Evolutionary conservation across 768 basidiomycete genomes (phyloP).

Genomic region (Atractiella rhizophila): DNA sequence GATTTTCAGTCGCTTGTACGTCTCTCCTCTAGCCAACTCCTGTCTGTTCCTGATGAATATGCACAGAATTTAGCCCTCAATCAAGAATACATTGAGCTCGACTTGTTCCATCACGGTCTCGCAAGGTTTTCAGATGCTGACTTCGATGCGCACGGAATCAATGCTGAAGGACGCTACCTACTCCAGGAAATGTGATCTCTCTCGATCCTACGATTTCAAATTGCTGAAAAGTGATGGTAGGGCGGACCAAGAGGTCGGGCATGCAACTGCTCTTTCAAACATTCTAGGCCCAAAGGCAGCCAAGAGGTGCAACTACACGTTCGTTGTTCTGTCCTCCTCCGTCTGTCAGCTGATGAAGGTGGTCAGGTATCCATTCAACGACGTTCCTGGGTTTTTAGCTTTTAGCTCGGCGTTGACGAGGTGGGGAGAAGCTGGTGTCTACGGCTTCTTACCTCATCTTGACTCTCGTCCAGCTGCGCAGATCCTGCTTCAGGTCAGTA

Average conservation of each 20-base stretch:
- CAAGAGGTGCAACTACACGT: constrained; percentile 34
- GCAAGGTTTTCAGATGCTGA: constrained; percentile 30
- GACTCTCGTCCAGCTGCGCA: constrained; percentile 32
- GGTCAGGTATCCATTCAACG: constrained; percentile 26
- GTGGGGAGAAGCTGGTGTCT: constrained; percentile 22
- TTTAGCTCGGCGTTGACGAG: constrained; percentile 32
- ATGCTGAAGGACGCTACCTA: constrained; percentile 31
- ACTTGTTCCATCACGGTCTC: constrained; percentile 8
- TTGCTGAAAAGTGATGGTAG: too few relatives aligned
- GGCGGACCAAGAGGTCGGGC: constrained; percentile 37
- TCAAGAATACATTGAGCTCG: constrained; percentile 9
- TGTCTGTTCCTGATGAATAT: too few relatives aligned
- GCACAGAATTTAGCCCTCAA: too few relatives aligned
- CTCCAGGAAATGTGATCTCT: constrained; percentile 42
- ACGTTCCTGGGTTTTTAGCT: constrained; percentile 35
- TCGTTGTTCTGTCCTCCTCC: too few relatives aligned
- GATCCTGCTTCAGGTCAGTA: constrained; percentile 32
- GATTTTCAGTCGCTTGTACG: too few relatives aligned
- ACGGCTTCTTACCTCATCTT: constrained; percentile 41
- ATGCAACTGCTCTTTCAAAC: constrained; percentile 28
- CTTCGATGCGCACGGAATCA: constrained; percentile 33
- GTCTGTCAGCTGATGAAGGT: too few relatives aligned
- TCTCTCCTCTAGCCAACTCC: too few relatives aligned
- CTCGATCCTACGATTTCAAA: too few relatives aligned
- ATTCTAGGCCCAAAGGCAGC: constrained; percentile 22